Percentiles rank a stretch among this genome's conserved stretches.
These are phyloP conservation scores for Gossypium gossypioides DNA, from an alignment of 441 rosid species.

Conservation along the genomic window DNA sequence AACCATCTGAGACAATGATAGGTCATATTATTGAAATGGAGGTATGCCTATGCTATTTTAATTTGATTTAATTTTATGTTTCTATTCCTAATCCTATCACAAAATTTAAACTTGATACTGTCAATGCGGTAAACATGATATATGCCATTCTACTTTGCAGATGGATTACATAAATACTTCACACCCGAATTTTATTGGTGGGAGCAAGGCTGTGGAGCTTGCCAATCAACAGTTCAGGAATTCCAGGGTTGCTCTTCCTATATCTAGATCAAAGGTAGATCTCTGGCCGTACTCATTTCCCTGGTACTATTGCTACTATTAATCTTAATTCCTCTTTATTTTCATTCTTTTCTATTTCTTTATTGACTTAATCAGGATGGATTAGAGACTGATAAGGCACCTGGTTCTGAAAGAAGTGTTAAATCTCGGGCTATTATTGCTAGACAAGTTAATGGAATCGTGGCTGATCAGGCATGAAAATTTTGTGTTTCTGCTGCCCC, in stretches of 20 bases:
- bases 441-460: conserved; percentile 64
- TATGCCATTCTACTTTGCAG: conserved; percentile 33
- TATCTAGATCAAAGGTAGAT: conserved; percentile 49
- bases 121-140: neutral
- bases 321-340: neutral
- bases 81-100: neutral
- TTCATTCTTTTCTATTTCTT: neutral
- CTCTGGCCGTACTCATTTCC: neutral
- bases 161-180: conserved; percentile 94
- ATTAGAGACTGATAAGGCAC: conserved; percentile 60
- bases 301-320: neutral
- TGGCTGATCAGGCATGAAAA: conserved; percentile 68
- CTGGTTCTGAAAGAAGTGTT: conserved; percentile 47
- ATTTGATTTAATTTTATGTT: neutral
- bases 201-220: conserved; percentile 78
- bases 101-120: neutral
- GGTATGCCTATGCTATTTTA: conserved; percentile 31
- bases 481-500: conserved; percentile 10
- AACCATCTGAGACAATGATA: conserved; percentile 91
- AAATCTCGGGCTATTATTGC: conserved; percentile 65
- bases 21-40: conserved; percentile 88
- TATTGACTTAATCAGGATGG: conserved; percentile 42
- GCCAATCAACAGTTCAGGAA: conserved; percentile 64
- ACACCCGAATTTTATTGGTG: conserved; percentile 86
- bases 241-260: conserved; percentile 43